Percentiles rank a stretch among this genome's conserved stretches.
These are phyloP conservation scores for Colletotrichum sublineola DNA, from an alignment of 2,329 filamentous ascomycete genomes.

Conservation along the genomic window DNA sequence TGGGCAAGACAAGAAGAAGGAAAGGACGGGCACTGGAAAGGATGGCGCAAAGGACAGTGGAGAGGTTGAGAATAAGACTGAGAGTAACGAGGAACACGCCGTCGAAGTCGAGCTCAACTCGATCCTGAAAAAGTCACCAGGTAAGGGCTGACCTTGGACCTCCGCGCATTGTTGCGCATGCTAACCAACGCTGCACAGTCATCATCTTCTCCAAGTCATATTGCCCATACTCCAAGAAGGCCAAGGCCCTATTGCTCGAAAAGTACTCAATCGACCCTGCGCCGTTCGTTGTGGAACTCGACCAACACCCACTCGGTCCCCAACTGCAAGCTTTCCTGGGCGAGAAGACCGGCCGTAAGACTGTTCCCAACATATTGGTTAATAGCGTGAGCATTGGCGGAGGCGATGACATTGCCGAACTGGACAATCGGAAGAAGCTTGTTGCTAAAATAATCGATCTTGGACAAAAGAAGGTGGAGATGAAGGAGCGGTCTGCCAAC, in stretches of 20 bases:
- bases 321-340: constrained; percentile 79
- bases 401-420: constrained; percentile 83
- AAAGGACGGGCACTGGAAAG: constrained; percentile 63
- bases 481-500: constrained; percentile 61
- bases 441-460: constrained; percentile 79
- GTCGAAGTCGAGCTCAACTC: constrained; percentile 79
- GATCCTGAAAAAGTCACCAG: constrained; percentile 87
- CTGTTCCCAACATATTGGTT: constrained; percentile 93
- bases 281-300: constrained; percentile 91
- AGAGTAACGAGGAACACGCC: constrained; percentile 71
- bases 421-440: constrained; percentile 77
- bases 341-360: constrained; percentile 82
- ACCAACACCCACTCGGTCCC: constrained; percentile 81
- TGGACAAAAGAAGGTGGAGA: constrained; percentile 74
- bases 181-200: constrained; percentile 64
- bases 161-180: constrained; percentile 29
- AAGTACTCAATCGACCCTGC: constrained; percentile 86
- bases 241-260: constrained; percentile 86
- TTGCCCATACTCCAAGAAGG: constrained; percentile 87
- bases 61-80: constrained; percentile 55
- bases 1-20: constrained; percentile 63
- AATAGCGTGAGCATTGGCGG: constrained; percentile 92
- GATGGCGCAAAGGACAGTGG: constrained; percentile 49
- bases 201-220: constrained; percentile 97
- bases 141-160: constrained; percentile 64